A percentile compares a stretch with the other conserved stretches of the same genome.
phyloP scores from a whole-genome alignment of 1,284 basidiomycete genomes.

The Sporisorium iseilematis-ciliati region DNA sequence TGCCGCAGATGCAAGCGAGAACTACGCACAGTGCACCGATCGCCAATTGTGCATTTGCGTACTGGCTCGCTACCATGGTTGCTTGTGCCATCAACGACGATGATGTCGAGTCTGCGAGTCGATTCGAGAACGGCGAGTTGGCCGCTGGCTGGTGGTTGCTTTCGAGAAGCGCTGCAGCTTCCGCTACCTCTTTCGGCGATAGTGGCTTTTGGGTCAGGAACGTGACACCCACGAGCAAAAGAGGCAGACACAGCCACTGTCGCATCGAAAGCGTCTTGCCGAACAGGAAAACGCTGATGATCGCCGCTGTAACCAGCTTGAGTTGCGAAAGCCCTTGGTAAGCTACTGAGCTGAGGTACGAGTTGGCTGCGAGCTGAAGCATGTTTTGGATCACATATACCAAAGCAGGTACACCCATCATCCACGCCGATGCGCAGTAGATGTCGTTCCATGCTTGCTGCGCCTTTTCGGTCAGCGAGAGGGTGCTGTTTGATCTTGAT shows the following conservation, averaged over 20 bases:
- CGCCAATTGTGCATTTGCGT: constrained; percentile 12
- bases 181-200: not conserved
- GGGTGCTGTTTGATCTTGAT: not conserved
- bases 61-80: constrained; percentile 1
- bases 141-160: not conserved
- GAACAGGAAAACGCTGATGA: constrained; percentile 36
- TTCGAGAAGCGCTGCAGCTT: constrained; percentile 11
- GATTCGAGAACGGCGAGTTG: constrained; percentile 28
- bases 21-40: constrained; percentile 19
- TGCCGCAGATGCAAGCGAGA: constrained; percentile 39
- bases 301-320: constrained; percentile 42
- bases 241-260: constrained; percentile 38
- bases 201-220: constrained; percentile 21
- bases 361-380: constrained; percentile 40
- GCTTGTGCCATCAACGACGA: constrained; percentile 11
- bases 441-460: constrained; percentile 14
- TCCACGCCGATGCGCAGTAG: constrained; percentile 35
- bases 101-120: not conserved
- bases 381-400: constrained; percentile 46
- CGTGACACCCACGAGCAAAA: constrained; percentile 27
- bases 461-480: not conserved
- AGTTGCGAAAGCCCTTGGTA: constrained; percentile 46
- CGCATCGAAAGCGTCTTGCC: constrained; percentile 22
- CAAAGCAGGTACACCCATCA: constrained; percentile 42
- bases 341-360: constrained; percentile 38